Evolutionary conservation across 2,329 filamentous ascomycete species (phyloP), one percentile per base, ranked within the genome.

Genomic region (Microsporum ferrugineum): DNA sequence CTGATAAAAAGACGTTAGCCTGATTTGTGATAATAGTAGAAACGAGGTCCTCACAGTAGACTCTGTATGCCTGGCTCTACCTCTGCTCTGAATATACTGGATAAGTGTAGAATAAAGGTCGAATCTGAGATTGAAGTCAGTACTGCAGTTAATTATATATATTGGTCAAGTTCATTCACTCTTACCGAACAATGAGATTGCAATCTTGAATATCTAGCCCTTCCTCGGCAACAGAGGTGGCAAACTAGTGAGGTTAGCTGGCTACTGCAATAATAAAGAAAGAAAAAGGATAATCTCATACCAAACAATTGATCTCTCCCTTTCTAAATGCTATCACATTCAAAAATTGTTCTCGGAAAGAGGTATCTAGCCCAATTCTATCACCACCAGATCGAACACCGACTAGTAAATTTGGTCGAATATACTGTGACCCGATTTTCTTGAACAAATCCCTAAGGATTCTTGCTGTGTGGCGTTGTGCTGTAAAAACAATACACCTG

Each of bases 11-110:
- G 27, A 45, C 34, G 57, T 67, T 39, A 64, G 61, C 60, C 33
- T 55, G 38, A 31, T 23, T 23, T 2, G 33, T 1, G 6, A 27
- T 27, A 49, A 47, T 23, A 57, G 38, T 31, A 27, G 14, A n/a
- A 27, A 3, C 4, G 23, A 31, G 8, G 57, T 38, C 33, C 66
- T 62, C 68, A 75, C 75, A 55, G 82, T 85, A 0, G 94, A 97
- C 60, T 87, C 81, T 0, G 76, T 73, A 68, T 90, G 88, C 43
- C 94, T 83, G 10, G 94, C 94, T 60, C 94, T 84, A 0, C 94
- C 94, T 64, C 90, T 84, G 12, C 91, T 96, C 72, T 99, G 94
- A 23, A 97, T 86, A 70, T 96, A 97, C 69, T 95, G 89, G 59
- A 97, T 97, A 72, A 96, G 85, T 0, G 92, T 96, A 8, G 82